Evolutionary conservation across 768 basidiomycete species (phyloP), one percentile per base, ranked within the genome.

Genomic region (Baorangia bicolor): DNA sequence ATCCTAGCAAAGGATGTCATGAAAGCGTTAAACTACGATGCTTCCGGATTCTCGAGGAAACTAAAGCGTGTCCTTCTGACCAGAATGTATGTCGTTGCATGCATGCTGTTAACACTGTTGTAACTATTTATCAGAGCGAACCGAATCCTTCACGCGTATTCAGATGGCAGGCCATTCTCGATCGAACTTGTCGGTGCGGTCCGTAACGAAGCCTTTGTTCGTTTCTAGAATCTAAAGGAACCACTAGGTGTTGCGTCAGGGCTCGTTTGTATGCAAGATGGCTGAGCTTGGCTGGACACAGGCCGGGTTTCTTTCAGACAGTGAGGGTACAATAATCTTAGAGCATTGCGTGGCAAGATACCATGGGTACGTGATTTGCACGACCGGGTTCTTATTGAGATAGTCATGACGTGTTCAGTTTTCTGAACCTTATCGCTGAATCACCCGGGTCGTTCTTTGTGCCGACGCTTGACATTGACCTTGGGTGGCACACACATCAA

Each of bases 401-500:
- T 34, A 2, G 8, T n/a, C 35, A 35, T 21, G 0, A 12, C 23
- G 13, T 27, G 11, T 33, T 2, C 11, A 54, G 75, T 7, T 86
- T 86, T 66, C 70, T 87, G 12, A 79, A 79, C 49, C 69, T 86
- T 4, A 77, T 85, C 67, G 65, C 77, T 5, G 73, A 75, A 14
- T 75, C 77, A 0, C 75, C 78, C 0, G 68, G 64, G 1, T 69
- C 74, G 0, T 78, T 81, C 64, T 75, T 78, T 31, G 81, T 84
- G 2, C 82, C 84, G 5, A 87, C 85, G 0, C 70, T 89, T n/a
- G n/a, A n/a, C n/a, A n/a, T n/a, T n/a, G n/a, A n/a, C n/a, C n/a
- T n/a, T n/a, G n/a, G n/a, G n/a, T 88, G 87, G 86, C 87, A 90
- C 58, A 85, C 86, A 0, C 86, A 88, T 56, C 86, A 87, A 58